Conservation (phyloP, 495 filamentous ascomycete species). For the Penicillium parvum region DNA sequence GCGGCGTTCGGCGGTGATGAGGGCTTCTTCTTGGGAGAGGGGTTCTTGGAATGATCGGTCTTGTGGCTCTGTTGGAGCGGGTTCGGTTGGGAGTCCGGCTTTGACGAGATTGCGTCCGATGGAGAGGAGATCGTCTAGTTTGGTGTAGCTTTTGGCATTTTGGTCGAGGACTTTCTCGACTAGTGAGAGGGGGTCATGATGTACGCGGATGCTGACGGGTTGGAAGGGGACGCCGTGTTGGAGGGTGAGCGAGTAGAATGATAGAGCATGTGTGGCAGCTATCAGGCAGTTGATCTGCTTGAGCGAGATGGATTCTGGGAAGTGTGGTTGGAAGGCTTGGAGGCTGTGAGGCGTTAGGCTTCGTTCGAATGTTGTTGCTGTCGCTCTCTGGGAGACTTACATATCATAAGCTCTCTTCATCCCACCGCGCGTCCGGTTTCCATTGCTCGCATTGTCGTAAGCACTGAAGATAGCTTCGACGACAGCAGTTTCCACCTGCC, state of each 20-base stretch:
- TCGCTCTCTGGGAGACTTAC: conserved; percentile 42
- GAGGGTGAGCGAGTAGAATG: conserved; percentile 81
- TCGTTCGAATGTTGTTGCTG: background rate
- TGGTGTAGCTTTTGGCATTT: conserved; percentile 79
- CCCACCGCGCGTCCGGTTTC: conserved; percentile 75
- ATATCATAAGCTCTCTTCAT: conserved; percentile 82
- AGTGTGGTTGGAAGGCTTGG: conserved; percentile 62
- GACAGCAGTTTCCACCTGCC: conserved; percentile 60
- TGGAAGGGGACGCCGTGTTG: conserved; percentile 91
- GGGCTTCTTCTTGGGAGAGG: conserved; percentile 22
- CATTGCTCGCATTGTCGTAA: conserved; percentile 89
- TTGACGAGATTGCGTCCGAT: conserved; percentile 73
- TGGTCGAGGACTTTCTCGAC: conserved; percentile 83
- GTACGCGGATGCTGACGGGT: conserved; percentile 83
- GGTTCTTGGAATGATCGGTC: conserved; percentile 4
- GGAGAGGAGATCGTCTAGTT: conserved; percentile 75
- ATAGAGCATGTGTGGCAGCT: conserved; percentile 80
- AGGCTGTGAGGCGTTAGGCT: conserved; percentile 45
- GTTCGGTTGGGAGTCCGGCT: conserved; percentile 52
- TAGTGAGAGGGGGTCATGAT: conserved; percentile 77
- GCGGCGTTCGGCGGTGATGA: conserved; percentile 53
- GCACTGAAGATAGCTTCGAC: conserved; percentile 63
- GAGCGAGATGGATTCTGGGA: conserved; percentile 51
- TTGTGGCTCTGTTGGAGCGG: conserved; percentile 19
- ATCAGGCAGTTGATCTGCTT: conserved; percentile 64